Conservation (phyloP, 441 rosid species). For the Heliophila coronopifolia region DNA sequence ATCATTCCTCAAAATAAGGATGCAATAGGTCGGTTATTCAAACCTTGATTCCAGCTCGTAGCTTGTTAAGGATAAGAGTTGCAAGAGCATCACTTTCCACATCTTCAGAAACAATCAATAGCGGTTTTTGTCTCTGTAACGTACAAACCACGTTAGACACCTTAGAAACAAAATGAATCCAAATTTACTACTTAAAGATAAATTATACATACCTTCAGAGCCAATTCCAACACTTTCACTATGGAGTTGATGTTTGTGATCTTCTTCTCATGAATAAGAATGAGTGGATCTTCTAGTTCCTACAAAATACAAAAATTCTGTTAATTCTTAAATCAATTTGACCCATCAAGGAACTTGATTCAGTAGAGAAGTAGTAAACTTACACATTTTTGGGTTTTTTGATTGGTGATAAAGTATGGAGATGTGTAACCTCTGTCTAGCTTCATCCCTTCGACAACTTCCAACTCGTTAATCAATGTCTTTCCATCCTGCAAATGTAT, state of each 20-base stretch:
- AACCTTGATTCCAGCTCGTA: constrained; percentile 88
- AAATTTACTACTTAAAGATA: too few species aligned
- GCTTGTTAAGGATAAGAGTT: constrained; percentile 67
- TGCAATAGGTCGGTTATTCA: too few species aligned
- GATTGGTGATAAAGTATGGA: constrained; percentile 71
- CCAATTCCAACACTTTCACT: constrained; percentile 69
- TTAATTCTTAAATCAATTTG: too few species aligned
- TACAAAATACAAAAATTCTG: constrained; percentile 19
- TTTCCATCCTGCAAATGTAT: constrained; percentile 66
- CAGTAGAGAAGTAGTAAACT: constrained; percentile 22
- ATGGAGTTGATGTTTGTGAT: constrained; percentile 54
- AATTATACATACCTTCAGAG: constrained; percentile 45
- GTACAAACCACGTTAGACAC: too few species aligned
- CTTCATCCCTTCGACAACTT: constrained; percentile 86
- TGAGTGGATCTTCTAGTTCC: constrained; percentile 87
- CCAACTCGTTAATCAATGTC: constrained; percentile 63
- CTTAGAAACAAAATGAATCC: too few species aligned
- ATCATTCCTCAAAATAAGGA: too few species aligned
- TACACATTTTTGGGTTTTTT: constrained; percentile 84
- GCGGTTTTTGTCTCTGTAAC: constrained; percentile 75
- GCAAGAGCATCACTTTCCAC: constrained; percentile 76
- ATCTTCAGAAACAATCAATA: constrained; percentile 77
- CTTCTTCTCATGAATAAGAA: constrained; percentile 83
- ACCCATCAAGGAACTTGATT: too few species aligned
- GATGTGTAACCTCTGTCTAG: constrained; percentile 82